These are phyloP conservation scores for Deinandra increscens DNA, from an alignment of 129 eudicot genomes.

Conservation along the genomic window DNA sequence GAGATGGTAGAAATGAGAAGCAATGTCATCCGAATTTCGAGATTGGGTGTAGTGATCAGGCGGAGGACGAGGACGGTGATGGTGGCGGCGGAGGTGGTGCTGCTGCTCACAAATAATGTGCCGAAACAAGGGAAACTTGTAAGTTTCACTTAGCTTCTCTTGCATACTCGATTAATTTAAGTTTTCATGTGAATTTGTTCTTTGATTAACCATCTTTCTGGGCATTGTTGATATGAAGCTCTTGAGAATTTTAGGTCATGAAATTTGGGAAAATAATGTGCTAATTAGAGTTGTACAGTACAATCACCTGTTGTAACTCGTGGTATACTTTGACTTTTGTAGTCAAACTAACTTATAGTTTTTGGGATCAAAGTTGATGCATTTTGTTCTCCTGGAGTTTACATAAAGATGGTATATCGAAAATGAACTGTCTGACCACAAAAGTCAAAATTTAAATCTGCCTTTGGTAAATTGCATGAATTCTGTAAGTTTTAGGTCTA, in stretches of 20 bases:
- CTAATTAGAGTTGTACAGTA: conserved; percentile 8
- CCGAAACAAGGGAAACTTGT: conserved; percentile 60
- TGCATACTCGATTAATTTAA: background rate
- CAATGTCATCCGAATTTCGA: conserved; percentile 51
- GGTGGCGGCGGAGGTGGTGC: conserved; percentile 29
- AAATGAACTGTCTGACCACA: conserved; percentile 6
- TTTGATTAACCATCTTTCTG: background rate
- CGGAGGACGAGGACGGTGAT: conserved; percentile 24
- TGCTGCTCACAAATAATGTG: conserved; percentile 68
- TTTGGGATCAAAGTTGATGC: background rate
- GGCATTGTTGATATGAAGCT: background rate
- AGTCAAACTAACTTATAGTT: background rate
- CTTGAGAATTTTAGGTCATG: conserved; percentile 12
- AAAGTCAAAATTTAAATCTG: conserved; percentile 12
- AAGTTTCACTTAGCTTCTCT: conserved; percentile 18
- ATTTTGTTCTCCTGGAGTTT: background rate
- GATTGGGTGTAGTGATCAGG: conserved; percentile 16
- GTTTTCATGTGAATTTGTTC: background rate
- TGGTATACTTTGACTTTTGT: no score
- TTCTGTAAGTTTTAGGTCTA: background rate
- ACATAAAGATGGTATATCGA: background rate
- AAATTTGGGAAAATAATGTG: conserved; percentile 17
- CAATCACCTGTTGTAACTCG: no score
- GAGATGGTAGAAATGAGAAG: conserved; percentile 25
- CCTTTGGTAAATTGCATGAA: background rate